Conservation (phyloP, 116 monocot genomes). For the Trichopus zeylanicus region DNA sequence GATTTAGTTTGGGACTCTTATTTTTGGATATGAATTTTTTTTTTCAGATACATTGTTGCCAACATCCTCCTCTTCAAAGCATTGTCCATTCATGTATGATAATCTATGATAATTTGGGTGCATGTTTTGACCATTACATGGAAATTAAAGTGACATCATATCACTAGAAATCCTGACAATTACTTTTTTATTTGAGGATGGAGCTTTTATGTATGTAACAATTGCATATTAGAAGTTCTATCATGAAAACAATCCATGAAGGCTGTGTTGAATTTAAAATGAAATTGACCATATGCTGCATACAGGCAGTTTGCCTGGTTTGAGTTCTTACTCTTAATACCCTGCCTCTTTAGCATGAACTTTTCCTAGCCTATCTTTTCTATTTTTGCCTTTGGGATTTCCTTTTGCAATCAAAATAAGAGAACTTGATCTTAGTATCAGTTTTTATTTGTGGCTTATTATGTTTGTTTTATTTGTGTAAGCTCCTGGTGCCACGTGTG, state of each 20-base stretch:
- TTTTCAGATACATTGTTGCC: no score
- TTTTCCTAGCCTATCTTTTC: neutral
- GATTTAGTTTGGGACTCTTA: no score
- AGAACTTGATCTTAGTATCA: neutral
- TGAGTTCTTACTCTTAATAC: neutral
- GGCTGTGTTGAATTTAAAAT: no score
- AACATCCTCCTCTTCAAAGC: no score
- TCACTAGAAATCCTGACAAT: no score
- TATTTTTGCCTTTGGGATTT: neutral
- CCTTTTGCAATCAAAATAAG: neutral
- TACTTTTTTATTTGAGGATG: no score
- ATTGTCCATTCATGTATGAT: no score
- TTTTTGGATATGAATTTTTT: no score
- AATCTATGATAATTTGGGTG: no score
- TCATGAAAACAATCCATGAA: neutral
- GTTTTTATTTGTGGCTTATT: neutral
- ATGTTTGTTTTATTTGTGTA: neutral
- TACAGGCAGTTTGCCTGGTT: neutral
- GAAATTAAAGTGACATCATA: no score
- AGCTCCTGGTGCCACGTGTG: slow-evolving; percentile 74
- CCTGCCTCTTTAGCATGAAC: neutral
- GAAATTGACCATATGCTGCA: neutral
- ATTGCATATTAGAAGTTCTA: neutral
- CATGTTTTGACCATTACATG: no score
- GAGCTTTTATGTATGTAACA: neutral